Base-by-base conservation (phyloP, 2,329 filamentous ascomycete genomes). In the Phaeosphaeriaceae sp. region DNA sequence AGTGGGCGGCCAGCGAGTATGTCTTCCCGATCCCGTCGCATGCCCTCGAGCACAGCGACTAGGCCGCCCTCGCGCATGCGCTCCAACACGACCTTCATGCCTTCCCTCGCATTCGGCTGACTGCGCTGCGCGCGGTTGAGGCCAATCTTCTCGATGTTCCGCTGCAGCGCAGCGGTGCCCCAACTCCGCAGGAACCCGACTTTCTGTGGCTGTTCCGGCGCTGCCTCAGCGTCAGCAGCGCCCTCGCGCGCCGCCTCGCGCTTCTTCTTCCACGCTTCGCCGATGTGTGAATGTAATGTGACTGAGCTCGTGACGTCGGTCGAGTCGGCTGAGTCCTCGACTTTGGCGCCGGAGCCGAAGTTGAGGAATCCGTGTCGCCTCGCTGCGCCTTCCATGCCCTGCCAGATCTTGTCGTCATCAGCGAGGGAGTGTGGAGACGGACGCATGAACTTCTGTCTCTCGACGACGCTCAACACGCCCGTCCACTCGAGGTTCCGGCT, bases 401-500 rank as follows among this genome's bases (percentile, higher is more conserved):
- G 69, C 62, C 65, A 71, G n/a, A 68, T 49, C 51, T 67, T 74
- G 13, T 75, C 66, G 5, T 67, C 68, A 4, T 60, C 56, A 1
- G 55, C 43, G 6, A 22, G n/a, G 4, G 21, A 19, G 26, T 23
- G 10, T 11, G 58, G 68, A 11, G 54, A 50, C 11, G 83, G 82
- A 5, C 86, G 81, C 55, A 82, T 83, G 77, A 92, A 95, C 56
- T 86, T 80, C 74, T 95, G 92, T 67, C 88, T 84, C 80, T 95
- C 92, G 21, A 93, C 83, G 13, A 95, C 91, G 49, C 88, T 91
- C 42, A 95, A 79, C 19, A 95, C 89, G 59, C 91, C 90, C 5
- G 91, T 92, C 79, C 91, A 94, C 78, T 94, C 92, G 54, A 95
- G 83, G 70, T 95, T 95, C 64, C 88, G 85, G 70, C 89, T 92